Base-by-base conservation (phyloP, 805 yeast species). In the Torulaspora gathmanii region DNA sequence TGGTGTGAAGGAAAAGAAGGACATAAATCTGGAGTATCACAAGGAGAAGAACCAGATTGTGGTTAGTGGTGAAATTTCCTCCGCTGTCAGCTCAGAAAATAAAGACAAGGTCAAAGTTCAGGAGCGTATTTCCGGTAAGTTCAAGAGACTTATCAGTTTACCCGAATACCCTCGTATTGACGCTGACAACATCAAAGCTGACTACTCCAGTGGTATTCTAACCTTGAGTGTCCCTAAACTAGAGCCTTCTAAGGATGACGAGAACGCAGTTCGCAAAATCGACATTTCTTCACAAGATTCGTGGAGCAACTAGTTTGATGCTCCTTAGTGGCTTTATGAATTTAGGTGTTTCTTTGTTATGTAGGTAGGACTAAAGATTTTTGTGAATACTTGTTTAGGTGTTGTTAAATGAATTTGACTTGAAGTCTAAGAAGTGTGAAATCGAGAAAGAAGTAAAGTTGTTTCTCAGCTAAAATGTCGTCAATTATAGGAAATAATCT, bases 21-120 rank as follows among this genome's bases (percentile, higher is more conserved):
- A 68, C 35, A 64, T 73, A 52, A 61, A 69, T 11, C 57, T 75
- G 43, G 79, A 75, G 56, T 76, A 69, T 60, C 69, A 75, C 56
- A 66, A 72, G 47, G 71, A 71, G 33, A 61, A 65, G 16, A 71
- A 73, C 43, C 70, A 71, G 49, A 58, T 76, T 43, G 54, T 64
- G 11, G 57, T 76, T 27, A 61, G 70, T 39, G 81, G 81, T 44
- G 74, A 68, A 42, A 62, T 72, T 40, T 71, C 71, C 30, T 51
- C 54, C 8, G 37, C 49, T 9, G 20, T 42, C 3, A 53, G 47
- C 5, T 49, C 49, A 16, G 61, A 57, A n/a, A 52, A 52, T 36
- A 57, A 55, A 33, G 53, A 44, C 15, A 49, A 52, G 19, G 53
- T 63, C 33, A 57, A 60, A 36, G 56, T 66, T 42, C 57, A 58